Conservation (phyloP, 805 yeast genomes). For the Teunomyces stri region DNA sequence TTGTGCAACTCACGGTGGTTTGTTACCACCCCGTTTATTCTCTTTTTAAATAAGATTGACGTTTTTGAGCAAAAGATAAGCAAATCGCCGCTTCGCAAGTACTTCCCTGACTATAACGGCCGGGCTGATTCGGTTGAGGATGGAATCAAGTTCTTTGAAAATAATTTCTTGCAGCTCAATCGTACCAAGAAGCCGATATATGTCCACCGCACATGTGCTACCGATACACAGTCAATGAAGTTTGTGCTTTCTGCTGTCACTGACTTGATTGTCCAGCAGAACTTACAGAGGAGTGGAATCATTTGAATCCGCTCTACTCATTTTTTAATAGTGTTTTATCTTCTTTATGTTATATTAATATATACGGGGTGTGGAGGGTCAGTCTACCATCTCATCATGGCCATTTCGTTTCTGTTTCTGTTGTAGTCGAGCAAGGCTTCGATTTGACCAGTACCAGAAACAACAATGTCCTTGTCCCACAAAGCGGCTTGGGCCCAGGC, state of each 20-base stretch:
- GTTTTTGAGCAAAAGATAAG: conserved; percentile 68
- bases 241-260: conserved; percentile 91
- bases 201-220: conserved; percentile 92
- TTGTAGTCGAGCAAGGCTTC: conserved; percentile 80
- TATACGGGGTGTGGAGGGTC: conserved; percentile 1
- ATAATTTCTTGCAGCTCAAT: conserved; percentile 61
- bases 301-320: conserved; percentile 31
- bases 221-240: conserved; percentile 84
- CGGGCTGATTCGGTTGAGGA: conserved; percentile 58
- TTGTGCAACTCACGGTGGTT: conserved; percentile 87
- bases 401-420: conserved; percentile 86
- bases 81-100: conserved; percentile 61
- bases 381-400: conserved; percentile 70
- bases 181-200: conserved; percentile 73
- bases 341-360: conserved; percentile 5
- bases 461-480: conserved; percentile 82
- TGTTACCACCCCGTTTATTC: conserved; percentile 76
- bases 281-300: conserved; percentile 74
- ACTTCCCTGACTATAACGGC: conserved; percentile 79
- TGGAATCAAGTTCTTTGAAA: conserved; percentile 70
- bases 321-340: background rate
- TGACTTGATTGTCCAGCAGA: conserved; percentile 83
- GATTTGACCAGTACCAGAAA: conserved; percentile 82
- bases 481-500: conserved; percentile 73
- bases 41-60: conserved; percentile 88